These are phyloP conservation scores for Cryptomeria japonica DNA, from an alignment of 75 land plant genomes.

Conservation along the genomic window DNA sequence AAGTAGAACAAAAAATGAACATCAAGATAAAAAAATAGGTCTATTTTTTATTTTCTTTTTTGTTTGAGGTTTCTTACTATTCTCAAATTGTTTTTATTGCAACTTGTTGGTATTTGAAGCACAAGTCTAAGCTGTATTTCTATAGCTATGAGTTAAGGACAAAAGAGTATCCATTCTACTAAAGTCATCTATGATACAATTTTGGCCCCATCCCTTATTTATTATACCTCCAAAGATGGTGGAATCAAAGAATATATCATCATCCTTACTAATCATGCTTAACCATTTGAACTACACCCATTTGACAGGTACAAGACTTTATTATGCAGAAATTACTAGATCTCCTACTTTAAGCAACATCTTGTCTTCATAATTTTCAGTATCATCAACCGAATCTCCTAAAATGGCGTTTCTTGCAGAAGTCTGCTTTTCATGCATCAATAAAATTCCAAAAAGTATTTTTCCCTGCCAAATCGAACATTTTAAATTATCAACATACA, in stretches of 20 bases:
- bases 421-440: slow-evolving; percentile 25
- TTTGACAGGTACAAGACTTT: neutral
- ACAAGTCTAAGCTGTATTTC: too few relatives aligned
- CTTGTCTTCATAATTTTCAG: neutral
- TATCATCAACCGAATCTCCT: neutral
- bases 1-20: neutral
- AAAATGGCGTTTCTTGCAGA: neutral
- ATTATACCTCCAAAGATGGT: neutral
- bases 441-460: slow-evolving; percentile 71
- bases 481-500: neutral
- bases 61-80: too few relatives aligned
- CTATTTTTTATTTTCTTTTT: too few relatives aligned
- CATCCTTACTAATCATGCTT: too few relatives aligned
- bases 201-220: neutral
- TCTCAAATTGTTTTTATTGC: too few relatives aligned
- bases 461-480: slow-evolving; percentile 55
- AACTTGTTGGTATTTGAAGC: too few relatives aligned
- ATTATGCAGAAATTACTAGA: neutral
- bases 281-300: neutral
- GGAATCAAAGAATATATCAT: neutral
- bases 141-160: too few relatives aligned
- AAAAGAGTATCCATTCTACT: neutral
- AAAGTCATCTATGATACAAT: neutral
- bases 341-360: slow-evolving; percentile 4
- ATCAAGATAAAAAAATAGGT: neutral